Evolutionary conservation across 305 asterid species (phyloP).

Genomic region (Solanum hybrid): DNA sequence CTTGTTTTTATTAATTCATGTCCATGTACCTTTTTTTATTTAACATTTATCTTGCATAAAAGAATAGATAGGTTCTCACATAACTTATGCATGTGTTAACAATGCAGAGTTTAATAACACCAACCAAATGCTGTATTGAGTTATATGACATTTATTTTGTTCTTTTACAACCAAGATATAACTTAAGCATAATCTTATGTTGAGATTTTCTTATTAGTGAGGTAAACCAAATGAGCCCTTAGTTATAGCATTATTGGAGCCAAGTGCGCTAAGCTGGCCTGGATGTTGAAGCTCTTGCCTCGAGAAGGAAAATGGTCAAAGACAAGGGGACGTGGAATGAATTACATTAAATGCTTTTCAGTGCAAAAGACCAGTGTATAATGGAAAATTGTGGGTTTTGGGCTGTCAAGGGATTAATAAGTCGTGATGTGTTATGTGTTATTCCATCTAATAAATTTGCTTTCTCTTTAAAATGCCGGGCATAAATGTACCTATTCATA

Average conservation of each 20-base stretch:
- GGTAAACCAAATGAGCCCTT: neutral
- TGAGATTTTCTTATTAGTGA: neutral
- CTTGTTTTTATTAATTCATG: neutral
- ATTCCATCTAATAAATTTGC: neutral
- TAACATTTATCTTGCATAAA: neutral
- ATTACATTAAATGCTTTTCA: neutral
- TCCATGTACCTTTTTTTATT: neutral
- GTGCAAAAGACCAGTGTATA: neutral
- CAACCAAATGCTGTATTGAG: neutral
- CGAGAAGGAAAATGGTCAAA: neutral
- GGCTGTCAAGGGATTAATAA: neutral
- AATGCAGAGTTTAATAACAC: neutral
- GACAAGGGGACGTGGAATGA: neutral
- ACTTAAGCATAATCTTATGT: neutral
- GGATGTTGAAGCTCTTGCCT: neutral
- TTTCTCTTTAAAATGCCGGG: neutral
- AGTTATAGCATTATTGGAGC: neutral
- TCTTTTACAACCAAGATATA: neutral
- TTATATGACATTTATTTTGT: neutral
- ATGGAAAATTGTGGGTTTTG: neutral
- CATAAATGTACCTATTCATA: neutral
- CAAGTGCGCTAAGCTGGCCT: neutral
- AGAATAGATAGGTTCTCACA: neutral
- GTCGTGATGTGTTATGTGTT: neutral
- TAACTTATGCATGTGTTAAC: neutral